Percentiles rank a stretch among this genome's conserved stretches.
phyloP scores from a whole-genome alignment of 2,329 filamentous ascomycete genomes.

The Microdochium bolleyi region DNA sequence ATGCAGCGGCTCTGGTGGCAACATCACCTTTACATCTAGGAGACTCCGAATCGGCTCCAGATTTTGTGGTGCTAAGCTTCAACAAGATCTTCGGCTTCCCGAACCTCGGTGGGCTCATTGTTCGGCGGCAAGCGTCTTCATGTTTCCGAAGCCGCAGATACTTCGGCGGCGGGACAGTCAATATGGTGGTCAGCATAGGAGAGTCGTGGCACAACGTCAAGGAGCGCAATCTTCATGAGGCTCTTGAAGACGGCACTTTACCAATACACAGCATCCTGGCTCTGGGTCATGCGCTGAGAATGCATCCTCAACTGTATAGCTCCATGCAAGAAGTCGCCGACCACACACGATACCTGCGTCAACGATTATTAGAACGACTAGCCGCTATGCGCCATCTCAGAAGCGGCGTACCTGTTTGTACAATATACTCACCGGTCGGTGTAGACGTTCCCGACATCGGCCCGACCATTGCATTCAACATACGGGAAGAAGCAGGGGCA shows the following conservation, averaged over 20 bases:
- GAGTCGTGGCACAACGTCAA: constrained; percentile 82
- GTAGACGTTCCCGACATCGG: constrained; percentile 41
- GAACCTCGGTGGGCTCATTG: constrained; percentile 77
- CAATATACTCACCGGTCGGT: constrained; percentile 48
- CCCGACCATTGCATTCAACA: constrained; percentile 77
- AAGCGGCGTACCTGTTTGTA: constrained; percentile 59
- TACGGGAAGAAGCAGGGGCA: constrained; percentile 57
- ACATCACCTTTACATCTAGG: constrained; percentile 70
- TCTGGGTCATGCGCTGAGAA: constrained; percentile 63
- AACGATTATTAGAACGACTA: constrained; percentile 51
- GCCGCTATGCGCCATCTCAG: constrained; percentile 49
- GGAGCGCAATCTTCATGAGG: constrained; percentile 62
- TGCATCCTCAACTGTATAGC: constrained; percentile 62
- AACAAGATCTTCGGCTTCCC: constrained; percentile 99
- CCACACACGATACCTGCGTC: constrained; percentile 62
- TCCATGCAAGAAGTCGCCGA: constrained; percentile 60
- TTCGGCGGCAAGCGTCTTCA: constrained; percentile 61
- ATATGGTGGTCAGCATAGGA: constrained; percentile 72
- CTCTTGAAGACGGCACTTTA: constrained; percentile 83
- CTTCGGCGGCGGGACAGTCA: constrained; percentile 92
- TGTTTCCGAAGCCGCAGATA: constrained; percentile 64
- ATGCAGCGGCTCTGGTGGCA: constrained; percentile 74
- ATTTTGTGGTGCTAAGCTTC: constrained; percentile 82
- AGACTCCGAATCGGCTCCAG: constrained; percentile 54
- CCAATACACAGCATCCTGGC: constrained; percentile 88